Conservation (phyloP, 306 rosid species). For the Fagus crenata region DNA sequence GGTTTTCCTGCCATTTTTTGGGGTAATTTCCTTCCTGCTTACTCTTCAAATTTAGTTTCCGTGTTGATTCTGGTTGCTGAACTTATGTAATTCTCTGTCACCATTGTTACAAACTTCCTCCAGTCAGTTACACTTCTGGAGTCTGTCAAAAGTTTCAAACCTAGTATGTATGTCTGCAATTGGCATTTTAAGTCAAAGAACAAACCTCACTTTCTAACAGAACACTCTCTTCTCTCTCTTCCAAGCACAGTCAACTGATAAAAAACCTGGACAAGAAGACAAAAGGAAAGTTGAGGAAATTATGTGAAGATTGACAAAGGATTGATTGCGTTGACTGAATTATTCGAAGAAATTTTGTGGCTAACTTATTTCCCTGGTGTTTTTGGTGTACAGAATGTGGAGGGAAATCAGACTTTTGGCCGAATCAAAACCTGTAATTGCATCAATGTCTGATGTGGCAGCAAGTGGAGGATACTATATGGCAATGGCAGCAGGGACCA, state of each 20-base stretch:
- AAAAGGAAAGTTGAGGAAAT: not conserved
- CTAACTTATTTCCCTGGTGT: constrained; percentile 24
- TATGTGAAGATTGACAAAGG: not conserved
- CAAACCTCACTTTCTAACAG: not conserved
- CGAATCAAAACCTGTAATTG: constrained; percentile 83
- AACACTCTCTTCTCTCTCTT: not conserved
- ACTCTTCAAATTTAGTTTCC: not conserved
- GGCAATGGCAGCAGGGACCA: constrained; percentile 93
- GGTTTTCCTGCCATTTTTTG: not conserved
- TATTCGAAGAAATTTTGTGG: not conserved
- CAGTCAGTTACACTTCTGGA: not conserved
- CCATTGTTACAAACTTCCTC: not conserved
- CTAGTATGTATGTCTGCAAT: not conserved
- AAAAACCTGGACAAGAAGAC: not conserved
- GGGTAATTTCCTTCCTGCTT: not conserved
- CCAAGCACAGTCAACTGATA: not conserved
- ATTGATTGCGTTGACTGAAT: not conserved
- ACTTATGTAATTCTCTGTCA: not conserved
- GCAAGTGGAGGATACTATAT: constrained; percentile 98
- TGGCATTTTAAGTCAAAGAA: not conserved
- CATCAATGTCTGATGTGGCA: constrained; percentile 97
- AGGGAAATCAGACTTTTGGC: constrained; percentile 96
- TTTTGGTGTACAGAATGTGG: constrained; percentile 78
- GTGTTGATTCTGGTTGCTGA: not conserved
- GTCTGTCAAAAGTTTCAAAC: not conserved